These are phyloP conservation scores for Cnidoscolus chayamansa DNA, from an alignment of 441 rosid genomes.

Conservation along the genomic window DNA sequence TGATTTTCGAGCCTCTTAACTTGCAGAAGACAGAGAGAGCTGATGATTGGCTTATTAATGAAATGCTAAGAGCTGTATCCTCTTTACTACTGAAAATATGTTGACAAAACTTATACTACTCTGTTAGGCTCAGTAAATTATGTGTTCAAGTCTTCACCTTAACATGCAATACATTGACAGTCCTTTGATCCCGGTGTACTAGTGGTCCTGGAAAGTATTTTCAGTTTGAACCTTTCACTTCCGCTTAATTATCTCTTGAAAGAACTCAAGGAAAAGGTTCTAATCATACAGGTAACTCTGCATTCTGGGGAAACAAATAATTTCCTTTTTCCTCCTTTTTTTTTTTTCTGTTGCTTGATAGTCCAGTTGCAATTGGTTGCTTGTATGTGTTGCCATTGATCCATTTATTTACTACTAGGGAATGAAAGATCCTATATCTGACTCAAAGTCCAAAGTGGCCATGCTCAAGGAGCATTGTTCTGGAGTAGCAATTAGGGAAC, in stretches of 20 bases:
- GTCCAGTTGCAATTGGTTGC: constrained; percentile 2
- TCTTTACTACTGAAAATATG: constrained; percentile 16
- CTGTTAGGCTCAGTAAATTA: neutral
- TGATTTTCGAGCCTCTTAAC: constrained; percentile 14
- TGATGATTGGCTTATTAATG: constrained; percentile 64
- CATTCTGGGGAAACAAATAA: neutral
- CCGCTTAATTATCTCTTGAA: constrained; percentile 74
- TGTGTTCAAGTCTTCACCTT: constrained; percentile 36
- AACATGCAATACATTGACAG: constrained; percentile 34
- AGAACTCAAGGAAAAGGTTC: constrained; percentile 48
- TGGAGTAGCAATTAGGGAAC: constrained; percentile 45
- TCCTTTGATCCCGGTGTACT: constrained; percentile 79
- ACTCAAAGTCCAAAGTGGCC: constrained; percentile 59
- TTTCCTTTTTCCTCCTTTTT: neutral
- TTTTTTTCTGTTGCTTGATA: constrained; percentile 10
- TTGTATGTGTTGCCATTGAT: neutral
- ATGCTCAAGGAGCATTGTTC: constrained; percentile 56
- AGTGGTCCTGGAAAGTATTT: constrained; percentile 76
- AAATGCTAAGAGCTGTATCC: constrained; percentile 98
- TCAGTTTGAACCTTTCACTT: constrained; percentile 73
- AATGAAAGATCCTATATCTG: constrained; percentile 73
- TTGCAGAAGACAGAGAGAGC: constrained; percentile 70
- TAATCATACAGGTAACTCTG: constrained; percentile 61
- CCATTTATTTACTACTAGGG: constrained; percentile 41
- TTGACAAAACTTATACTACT: neutral